Base-by-base conservation (phyloP, 148 eudicot species). In the Fallopia convolvulus region DNA sequence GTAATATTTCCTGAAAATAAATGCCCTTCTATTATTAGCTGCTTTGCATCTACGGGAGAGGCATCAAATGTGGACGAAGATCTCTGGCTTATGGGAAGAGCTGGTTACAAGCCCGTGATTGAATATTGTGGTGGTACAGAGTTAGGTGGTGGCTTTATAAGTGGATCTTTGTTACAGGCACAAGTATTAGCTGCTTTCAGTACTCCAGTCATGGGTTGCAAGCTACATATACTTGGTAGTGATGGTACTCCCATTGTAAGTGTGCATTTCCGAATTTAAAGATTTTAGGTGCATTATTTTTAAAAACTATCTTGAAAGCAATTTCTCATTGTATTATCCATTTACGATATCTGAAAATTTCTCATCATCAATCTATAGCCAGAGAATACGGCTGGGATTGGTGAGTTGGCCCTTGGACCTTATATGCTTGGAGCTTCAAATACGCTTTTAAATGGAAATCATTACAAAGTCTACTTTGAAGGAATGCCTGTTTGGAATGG, bases 71-170 rank as follows among this genome's bases (percentile, higher is more conserved):
- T 86, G 15, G 97, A 95, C 84, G 99, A 95, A 81, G 86, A 91
- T 79, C 88, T 95, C 33, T 95, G 99, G 99, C 88, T 95, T 74
- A 92, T 93, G 97, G 97, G 97, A 63, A 88, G 97, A 87, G 97
- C 97, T 17, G 53, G 49, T 60, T 95, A 91, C 85, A 95, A 95
- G 86, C 99, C 99, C 58, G 79, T 95, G 48, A 91, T 95, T 52
- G 99, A 95, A 87, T 87, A 82, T 78, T 95, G 99, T 80, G 99
- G 99, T 70, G 99, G 99, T 78, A 95, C 99, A 42, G 99, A 95
- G 84, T 89, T 95, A 75, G 99, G 97, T 75, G 97, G 99, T 82
- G 97, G 90, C 71, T 95, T 92, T 74, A 63, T 90, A 50, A 81
- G 90, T 77, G 99, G 99, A 72, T 92, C 97, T 15, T 73, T 95